Evolutionary conservation across 2,329 filamentous ascomycete genomes (phyloP), one percentile per base, ranked within the genome.

Genomic region (Colletotrichum sublineola): DNA sequence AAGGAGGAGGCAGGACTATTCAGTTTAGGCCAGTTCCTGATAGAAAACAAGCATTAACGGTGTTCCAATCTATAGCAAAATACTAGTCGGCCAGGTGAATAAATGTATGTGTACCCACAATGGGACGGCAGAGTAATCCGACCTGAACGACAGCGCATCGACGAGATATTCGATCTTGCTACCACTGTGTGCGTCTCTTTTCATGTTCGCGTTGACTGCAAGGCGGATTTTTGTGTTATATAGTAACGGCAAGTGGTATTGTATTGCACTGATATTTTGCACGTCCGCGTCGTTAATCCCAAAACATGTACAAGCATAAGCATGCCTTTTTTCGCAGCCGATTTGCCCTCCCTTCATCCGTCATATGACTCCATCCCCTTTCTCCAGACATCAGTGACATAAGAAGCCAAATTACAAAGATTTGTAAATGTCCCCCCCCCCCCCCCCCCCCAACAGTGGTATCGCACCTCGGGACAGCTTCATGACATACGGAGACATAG

Each of bases 241-340:
- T 65, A 55, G 60, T 61, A 65, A 69, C 61, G 42, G 66, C 66
- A 65, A 64, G 46, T 68, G 38, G 33, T 61, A 64, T 69, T 72
- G 69, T 44, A 64, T 33, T 55, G 48, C 15, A 44, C 40, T 42
- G 2, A 48, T 57, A 33, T 50, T 40, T 42, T 61, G 24, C 53
- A 60, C 55, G 24, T 55, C 58, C 36, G 33, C 52, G 33, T 50
- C 33, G 14, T 40, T 68, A 24, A 61, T 69, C 53, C 60, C 60
- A 55, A 72, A 64, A 55, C 66, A 72, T 69, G 55, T 69, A 56
- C 66, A 69, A 69, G 60, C 46, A 36, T 33, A 69, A 69, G 60
- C 46, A 36, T 33, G 48, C 66, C 65, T 72, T 24, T 24, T 65
- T 69, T 53, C 24, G n/a, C 53, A 48, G 38, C 66, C 65, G 40